Evolutionary conservation across 495 filamentous ascomycete genomes (phyloP).

Genomic region (Zalerion maritima): DNA sequence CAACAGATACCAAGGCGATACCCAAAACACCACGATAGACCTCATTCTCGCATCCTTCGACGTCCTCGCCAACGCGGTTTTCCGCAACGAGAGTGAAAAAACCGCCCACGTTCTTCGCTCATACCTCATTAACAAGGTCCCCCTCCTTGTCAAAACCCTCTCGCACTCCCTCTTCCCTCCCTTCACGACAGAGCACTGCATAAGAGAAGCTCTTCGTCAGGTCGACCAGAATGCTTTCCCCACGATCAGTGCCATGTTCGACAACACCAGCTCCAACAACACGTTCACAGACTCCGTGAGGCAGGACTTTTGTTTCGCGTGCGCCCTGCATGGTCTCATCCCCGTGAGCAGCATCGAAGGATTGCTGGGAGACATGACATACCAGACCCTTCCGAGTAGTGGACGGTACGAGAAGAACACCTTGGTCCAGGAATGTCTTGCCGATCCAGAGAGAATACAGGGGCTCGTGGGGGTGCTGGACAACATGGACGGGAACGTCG

Average conservation of each 20-base stretch:
- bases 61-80: slow-evolving; percentile 70
- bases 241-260: slow-evolving; percentile 65
- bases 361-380: slow-evolving; percentile 72
- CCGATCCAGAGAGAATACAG: slow-evolving; percentile 56
- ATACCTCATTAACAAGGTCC: slow-evolving; percentile 88
- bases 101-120: slow-evolving; percentile 70
- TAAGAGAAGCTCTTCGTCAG: slow-evolving; percentile 60
- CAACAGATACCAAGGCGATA: slow-evolving; percentile 56
- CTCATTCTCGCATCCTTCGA: slow-evolving; percentile 82
- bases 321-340: slow-evolving; percentile 71
- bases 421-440: slow-evolving; percentile 57
- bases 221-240: slow-evolving; percentile 70
- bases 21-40: slow-evolving; percentile 59
- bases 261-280: slow-evolving; percentile 51
- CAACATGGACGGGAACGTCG: slow-evolving; percentile 89
- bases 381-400: slow-evolving; percentile 61
- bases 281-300: slow-evolving; percentile 69
- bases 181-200: slow-evolving; percentile 59
- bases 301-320: slow-evolving; percentile 86
- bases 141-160: slow-evolving; percentile 57
- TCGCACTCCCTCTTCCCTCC: slow-evolving; percentile 43
- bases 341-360: slow-evolving; percentile 62
- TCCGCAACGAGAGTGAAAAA: slow-evolving; percentile 57
- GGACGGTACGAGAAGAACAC: slow-evolving; percentile 64
- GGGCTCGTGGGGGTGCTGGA: slow-evolving; percentile 67